Base-by-base conservation (phyloP, 2,329 filamentous ascomycete genomes). In the Chrysosporium queenslandicum region DNA sequence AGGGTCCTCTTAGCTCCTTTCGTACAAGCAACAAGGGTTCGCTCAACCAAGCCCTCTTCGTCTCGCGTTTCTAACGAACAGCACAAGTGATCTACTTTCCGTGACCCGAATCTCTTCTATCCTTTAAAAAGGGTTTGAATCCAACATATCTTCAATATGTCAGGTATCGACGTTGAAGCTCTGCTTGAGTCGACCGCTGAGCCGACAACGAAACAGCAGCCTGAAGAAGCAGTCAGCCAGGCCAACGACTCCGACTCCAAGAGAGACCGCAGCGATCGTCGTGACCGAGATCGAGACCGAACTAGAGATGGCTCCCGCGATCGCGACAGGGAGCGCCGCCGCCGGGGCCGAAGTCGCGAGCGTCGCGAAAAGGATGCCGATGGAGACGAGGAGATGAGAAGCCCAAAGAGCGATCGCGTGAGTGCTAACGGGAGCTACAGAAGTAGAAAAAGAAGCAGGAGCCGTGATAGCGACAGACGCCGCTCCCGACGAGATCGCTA, bases 171-270 rank as follows among this genome's bases (percentile, higher is more conserved):
- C 66, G 87, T 96, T 62, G 90, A 96, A 76, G 87, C 88, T 59
- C 79, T 96, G 59, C 82, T 96, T 61, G 89, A 95, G 71, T 87
- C 86, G 48, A 87, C 86, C 57, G 87, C 86, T 49, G 83, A 82
- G 66, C 75, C 77, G 43, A 58, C 61, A 42, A 60, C 41, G 25
- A 52, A 46, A 12, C 50, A 52, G 7, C 41, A 46, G 23, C 18
- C 29, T 11, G 43, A 52, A 23, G 63, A 66, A 43, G 59, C 66
- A 16, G 63, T 64, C 27, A 58, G 69, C 49, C 69, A 71, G 53
- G 65, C 73, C 59, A 79, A 80, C 57, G 78, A 81, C 58, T 73
- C 75, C 58, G 79, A 82, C 59, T 72, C 76, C 62, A 76, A 78
- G 53, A 74, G 77, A 58, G 55, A 53, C 52, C 71, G 74, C 58